Conservation (phyloP, 306 rosid species). For the Medicago truncatula region DNA sequence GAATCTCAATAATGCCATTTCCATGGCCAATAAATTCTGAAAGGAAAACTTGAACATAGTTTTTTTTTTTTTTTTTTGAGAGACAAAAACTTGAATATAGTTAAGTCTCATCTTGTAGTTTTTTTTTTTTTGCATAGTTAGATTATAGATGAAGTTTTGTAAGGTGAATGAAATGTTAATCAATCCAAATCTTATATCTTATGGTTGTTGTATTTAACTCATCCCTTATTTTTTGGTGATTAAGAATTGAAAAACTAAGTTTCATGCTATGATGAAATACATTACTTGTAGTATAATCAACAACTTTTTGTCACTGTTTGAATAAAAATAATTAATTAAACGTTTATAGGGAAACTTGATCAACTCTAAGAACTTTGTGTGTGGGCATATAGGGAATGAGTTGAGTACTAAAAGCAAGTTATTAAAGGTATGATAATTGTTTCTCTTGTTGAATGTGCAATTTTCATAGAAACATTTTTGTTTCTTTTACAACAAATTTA, state of each 20-base stretch:
- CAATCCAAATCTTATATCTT: background rate
- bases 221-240: background rate
- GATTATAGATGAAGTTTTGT: slow-evolving; percentile 4
- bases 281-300: background rate
- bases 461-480: background rate
- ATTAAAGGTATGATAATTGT: background rate
- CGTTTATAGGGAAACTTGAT: too few species aligned
- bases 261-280: slow-evolving; percentile 9
- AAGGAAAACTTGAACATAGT: slow-evolving; percentile 1
- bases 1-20: slow-evolving; percentile 71
- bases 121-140: background rate
- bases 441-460: slow-evolving; percentile 2
- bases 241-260: background rate
- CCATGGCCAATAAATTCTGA: slow-evolving; percentile 42
- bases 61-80: background rate
- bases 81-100: background rate
- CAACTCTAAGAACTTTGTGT: background rate
- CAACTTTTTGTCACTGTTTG: too few species aligned
- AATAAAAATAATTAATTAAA: too few species aligned
- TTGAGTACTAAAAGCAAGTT: background rate
- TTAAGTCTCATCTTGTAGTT: background rate
- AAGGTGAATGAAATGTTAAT: background rate
- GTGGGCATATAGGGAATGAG: background rate
- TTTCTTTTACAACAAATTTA: slow-evolving; percentile 1
- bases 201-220: background rate